phyloP scores from a whole-genome alignment of 495 filamentous ascomycete species.

The Neurospora sp. region DNA sequence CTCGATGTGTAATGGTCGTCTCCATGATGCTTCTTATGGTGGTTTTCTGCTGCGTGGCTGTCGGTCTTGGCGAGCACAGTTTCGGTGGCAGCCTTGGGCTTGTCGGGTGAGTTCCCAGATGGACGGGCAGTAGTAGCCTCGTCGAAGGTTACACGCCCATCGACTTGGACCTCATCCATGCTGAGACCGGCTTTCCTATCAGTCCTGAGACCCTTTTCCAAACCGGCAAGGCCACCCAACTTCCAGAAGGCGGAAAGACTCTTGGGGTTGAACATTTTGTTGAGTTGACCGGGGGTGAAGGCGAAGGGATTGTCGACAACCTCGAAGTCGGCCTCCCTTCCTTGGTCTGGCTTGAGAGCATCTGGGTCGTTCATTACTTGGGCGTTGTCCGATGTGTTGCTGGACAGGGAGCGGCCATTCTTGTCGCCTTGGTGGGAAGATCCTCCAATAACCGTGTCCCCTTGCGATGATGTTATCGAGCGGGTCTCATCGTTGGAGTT shows the following conservation, averaged over 20 bases:
- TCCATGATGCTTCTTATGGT: conserved; percentile 9
- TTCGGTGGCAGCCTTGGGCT: conserved; percentile 11
- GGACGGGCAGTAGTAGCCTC: conserved; percentile 40
- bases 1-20: conserved; percentile 47
- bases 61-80: conserved; percentile 3
- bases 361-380: conserved; percentile 39
- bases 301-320: conserved; percentile 61
- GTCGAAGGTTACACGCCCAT: conserved; percentile 49
- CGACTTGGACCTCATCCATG: conserved; percentile 50
- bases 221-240: conserved; percentile 54
- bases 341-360: conserved; percentile 57
- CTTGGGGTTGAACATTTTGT: conserved; percentile 69
- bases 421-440: conserved; percentile 31
- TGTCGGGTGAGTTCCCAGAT: conserved; percentile 20
- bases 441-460: conserved; percentile 29
- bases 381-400: conserved; percentile 27
- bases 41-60: neutral
- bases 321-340: conserved; percentile 52
- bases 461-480: conserved; percentile 34
- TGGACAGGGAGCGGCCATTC: conserved; percentile 17
- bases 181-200: conserved; percentile 56
- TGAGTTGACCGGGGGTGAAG: conserved; percentile 59
- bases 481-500: conserved; percentile 41
- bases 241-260: conserved; percentile 59
- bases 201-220: conserved; percentile 59